Evolutionary conservation across 2,329 filamentous ascomycete species (phyloP).

Genomic region (Pseudopyrenochaeta lycopersici): DNA sequence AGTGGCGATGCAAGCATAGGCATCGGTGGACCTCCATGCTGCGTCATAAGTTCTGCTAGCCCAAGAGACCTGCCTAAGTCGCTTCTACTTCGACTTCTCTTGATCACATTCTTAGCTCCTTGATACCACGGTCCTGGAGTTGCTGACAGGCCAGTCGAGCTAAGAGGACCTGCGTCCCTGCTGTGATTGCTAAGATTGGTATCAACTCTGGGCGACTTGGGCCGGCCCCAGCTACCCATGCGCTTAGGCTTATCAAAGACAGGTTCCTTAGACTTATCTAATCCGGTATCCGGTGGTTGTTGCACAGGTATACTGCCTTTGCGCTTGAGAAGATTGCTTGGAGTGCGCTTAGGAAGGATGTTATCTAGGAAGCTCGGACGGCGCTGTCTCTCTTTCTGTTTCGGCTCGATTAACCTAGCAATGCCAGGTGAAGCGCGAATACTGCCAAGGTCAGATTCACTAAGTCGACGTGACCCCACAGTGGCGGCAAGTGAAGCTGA

Average conservation of each 20-base stretch:
- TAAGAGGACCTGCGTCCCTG: constrained; percentile 65
- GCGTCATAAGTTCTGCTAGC: constrained; percentile 64
- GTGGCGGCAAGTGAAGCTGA: constrained; percentile 69
- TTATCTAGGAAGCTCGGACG: constrained; percentile 64
- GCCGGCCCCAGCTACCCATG: constrained; percentile 53
- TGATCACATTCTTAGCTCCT: constrained; percentile 55
- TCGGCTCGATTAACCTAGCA: constrained; percentile 66
- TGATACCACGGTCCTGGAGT: constrained; percentile 48
- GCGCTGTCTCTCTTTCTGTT: constrained; percentile 52
- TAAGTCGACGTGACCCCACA: constrained; percentile 72
- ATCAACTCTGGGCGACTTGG: constrained; percentile 52
- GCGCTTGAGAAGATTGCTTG: constrained; percentile 60
- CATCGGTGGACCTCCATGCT: constrained; percentile 67
- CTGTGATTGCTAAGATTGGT: constrained; percentile 51
- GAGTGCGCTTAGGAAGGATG: constrained; percentile 52
- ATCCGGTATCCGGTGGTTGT: constrained; percentile 29
- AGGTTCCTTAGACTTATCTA: constrained; percentile 44
- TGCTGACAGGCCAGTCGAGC: constrained; percentile 50
- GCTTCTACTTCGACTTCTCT: constrained; percentile 65
- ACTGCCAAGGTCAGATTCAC: constrained; percentile 71
- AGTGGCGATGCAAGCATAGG: constrained; percentile 61
- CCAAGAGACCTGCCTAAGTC: constrained; percentile 59
- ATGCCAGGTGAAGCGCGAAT: constrained; percentile 67
- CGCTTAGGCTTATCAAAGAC: constrained; percentile 47
- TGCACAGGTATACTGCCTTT: constrained; percentile 49